Evolutionary conservation across 1,284 basidiomycete species (phyloP).

Genomic region (Ganoderma lingzhi): DNA sequence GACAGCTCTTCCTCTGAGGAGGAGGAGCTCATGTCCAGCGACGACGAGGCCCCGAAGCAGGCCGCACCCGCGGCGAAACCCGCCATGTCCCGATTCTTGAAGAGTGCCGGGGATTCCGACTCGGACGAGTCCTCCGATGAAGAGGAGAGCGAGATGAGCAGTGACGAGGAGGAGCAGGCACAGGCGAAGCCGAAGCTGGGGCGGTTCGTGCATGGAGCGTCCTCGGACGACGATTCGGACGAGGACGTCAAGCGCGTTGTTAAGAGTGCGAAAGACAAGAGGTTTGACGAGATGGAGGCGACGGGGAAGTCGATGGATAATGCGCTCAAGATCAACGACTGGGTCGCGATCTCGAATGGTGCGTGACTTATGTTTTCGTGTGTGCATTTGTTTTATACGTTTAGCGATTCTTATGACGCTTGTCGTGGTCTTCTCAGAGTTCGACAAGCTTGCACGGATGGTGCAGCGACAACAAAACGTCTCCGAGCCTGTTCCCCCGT

Average conservation of each 20-base stretch:
- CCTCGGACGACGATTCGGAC: slow-evolving; percentile 74
- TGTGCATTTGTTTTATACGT: slow-evolving; percentile 2
- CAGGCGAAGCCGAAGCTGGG: slow-evolving; percentile 49
- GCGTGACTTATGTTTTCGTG: slow-evolving; percentile 32
- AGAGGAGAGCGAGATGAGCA: slow-evolving; percentile 48
- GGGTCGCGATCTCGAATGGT: slow-evolving; percentile 94
- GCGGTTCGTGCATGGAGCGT: slow-evolving; percentile 57
- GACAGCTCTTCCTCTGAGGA: slow-evolving; percentile 77
- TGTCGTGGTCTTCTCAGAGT: slow-evolving; percentile 66
- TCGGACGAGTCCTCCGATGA: slow-evolving; percentile 52
- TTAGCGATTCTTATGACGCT: slow-evolving; percentile 8
- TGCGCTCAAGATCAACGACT: slow-evolving; percentile 95
- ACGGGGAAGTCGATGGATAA: slow-evolving; percentile 94
- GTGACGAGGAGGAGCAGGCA: slow-evolving; percentile 41
- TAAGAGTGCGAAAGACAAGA: slow-evolving; percentile 89
- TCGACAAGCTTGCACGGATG: slow-evolving; percentile 94
- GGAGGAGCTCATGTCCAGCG: slow-evolving; percentile 83
- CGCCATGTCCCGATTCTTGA: slow-evolving; percentile 80
- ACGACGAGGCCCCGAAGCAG: slow-evolving; percentile 67
- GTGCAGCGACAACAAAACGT: slow-evolving; percentile 90
- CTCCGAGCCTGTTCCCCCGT: slow-evolving; percentile 87
- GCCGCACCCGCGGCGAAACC: slow-evolving; percentile 59
- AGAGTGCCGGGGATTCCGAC: slow-evolving; percentile 56
- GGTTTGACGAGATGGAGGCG: slow-evolving; percentile 89
- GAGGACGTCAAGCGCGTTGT: slow-evolving; percentile 78